These are phyloP conservation scores for Botrytis galanthina DNA, from an alignment of 2,329 filamentous ascomycete genomes.

Conservation along the genomic window DNA sequence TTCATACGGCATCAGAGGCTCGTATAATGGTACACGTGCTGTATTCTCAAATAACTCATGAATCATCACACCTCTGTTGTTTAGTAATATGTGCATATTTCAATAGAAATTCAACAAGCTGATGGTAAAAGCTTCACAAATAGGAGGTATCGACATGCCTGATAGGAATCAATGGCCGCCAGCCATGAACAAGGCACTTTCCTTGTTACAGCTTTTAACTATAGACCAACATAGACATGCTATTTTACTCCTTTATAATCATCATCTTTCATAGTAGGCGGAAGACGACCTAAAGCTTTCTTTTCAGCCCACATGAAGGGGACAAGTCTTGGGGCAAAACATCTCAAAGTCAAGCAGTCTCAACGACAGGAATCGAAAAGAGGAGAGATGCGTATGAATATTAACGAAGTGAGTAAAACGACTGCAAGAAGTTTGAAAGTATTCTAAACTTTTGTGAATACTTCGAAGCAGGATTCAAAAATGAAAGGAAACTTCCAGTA, in stretches of 20 bases:
- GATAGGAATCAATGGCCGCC: too few species aligned
- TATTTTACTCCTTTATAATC: neutral
- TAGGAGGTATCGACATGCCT: neutral
- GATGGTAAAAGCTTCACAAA: neutral
- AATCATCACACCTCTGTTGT: too few species aligned
- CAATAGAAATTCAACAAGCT: neutral
- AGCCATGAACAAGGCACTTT: neutral
- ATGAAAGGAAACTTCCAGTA: neutral
- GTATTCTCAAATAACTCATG: neutral
- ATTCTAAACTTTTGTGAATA: neutral
- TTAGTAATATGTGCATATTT: neutral
- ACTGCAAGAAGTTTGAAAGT: neutral
- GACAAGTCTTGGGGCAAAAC: neutral
- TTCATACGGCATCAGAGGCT: neutral
- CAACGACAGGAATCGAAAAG: neutral
- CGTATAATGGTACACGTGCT: neutral
- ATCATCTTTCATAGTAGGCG: too few species aligned
- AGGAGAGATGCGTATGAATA: too few species aligned
- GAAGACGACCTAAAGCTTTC: neutral
- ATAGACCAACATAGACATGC: neutral
- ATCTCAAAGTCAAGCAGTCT: neutral
- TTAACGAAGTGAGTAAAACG: neutral
- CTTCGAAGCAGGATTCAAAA: neutral
- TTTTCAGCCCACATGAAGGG: neutral
- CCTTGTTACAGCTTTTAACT: neutral